phyloP scores from a whole-genome alignment of 148 eudicot genomes.

The Salicornia ramosissima region DNA sequence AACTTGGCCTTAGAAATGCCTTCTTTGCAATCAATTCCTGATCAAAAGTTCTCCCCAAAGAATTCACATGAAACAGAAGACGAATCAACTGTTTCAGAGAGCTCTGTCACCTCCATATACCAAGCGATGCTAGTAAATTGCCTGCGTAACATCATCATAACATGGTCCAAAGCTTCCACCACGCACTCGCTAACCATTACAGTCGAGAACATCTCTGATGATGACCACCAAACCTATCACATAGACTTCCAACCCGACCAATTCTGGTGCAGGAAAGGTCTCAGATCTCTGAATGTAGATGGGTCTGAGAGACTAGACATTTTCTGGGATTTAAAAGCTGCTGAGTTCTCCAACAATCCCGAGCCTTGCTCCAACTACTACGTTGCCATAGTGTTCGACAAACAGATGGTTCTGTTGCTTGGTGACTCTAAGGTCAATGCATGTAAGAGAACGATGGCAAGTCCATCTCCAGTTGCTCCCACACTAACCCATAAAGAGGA shows the following conservation, averaged over 20 bases:
- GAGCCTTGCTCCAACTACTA: slow-evolving; percentile 26
- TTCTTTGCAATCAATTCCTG: slow-evolving; percentile 3
- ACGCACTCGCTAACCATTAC: slow-evolving; percentile 22
- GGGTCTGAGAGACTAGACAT: slow-evolving; percentile 22
- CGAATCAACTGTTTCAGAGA: slow-evolving; percentile 15
- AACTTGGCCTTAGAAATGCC: slow-evolving; percentile 9
- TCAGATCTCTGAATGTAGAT: slow-evolving; percentile 24
- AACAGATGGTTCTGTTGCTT: slow-evolving; percentile 19
- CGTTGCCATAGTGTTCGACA: slow-evolving; percentile 24
- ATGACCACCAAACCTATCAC: slow-evolving; percentile 27
- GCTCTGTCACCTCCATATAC: slow-evolving; percentile 29
- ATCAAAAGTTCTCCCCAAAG: neutral
- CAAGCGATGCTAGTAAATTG: slow-evolving; percentile 11
- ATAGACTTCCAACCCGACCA: slow-evolving; percentile 25
- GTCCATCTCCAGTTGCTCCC: slow-evolving; percentile 13
- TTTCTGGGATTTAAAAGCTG: slow-evolving; percentile 27
- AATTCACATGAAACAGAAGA: neutral
- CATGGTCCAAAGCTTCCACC: slow-evolving; percentile 24
- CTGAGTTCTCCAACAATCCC: slow-evolving; percentile 25
- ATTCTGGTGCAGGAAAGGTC: slow-evolving; percentile 33
- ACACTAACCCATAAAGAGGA: slow-evolving; percentile 28
- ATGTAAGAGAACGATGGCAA: slow-evolving; percentile 22
- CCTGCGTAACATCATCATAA: slow-evolving; percentile 19
- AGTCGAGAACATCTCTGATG: slow-evolving; percentile 20
- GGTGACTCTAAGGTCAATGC: slow-evolving; percentile 24